These are phyloP conservation scores for Colletotrichum sp. DNA, from an alignment of 2,329 filamentous ascomycete genomes.

Conservation along the genomic window DNA sequence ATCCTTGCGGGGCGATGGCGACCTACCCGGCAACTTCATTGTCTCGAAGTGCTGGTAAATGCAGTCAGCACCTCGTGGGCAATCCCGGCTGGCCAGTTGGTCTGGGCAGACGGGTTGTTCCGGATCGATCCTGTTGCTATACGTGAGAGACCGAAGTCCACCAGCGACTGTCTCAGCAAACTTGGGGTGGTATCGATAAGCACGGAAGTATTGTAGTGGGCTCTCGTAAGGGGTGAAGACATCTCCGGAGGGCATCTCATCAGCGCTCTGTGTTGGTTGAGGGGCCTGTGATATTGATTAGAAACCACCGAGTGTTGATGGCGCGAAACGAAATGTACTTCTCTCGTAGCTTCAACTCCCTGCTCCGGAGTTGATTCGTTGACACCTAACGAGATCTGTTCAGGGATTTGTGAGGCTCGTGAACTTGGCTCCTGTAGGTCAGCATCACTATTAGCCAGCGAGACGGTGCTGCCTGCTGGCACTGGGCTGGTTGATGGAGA, in stretches of 20 bases:
- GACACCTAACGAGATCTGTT: slow-evolving; percentile 21
- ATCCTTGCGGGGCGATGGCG: slow-evolving; percentile 11
- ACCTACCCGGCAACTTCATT: slow-evolving; percentile 79
- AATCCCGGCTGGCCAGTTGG: slow-evolving; percentile 73
- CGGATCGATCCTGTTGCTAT: slow-evolving; percentile 87
- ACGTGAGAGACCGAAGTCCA: slow-evolving; percentile 89
- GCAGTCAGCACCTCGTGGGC: slow-evolving; percentile 74
- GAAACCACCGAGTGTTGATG: slow-evolving; percentile 2
- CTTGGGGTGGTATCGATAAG: slow-evolving; percentile 87
- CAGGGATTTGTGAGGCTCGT: slow-evolving; percentile 21
- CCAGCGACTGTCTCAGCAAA: slow-evolving; percentile 73
- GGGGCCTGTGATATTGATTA: slow-evolving; percentile 25
- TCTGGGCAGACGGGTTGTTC: slow-evolving; percentile 77
- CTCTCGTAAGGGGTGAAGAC: slow-evolving; percentile 73
- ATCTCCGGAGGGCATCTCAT: slow-evolving; percentile 3
- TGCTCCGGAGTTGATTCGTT: slow-evolving; percentile 27
- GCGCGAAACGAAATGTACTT: slow-evolving; percentile 46
- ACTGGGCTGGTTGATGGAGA: slow-evolving; percentile 48
- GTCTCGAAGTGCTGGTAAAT: slow-evolving; percentile 79
- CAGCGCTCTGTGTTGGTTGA: slow-evolving; percentile 18
- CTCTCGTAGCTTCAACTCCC: slow-evolving; percentile 36
- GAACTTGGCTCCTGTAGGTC: slow-evolving; percentile 27
- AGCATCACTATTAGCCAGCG: slow-evolving; percentile 30
- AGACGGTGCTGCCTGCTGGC: slow-evolving; percentile 23
- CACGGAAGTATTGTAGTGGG: slow-evolving; percentile 81